Evolutionary conservation across 176 grass and related monocot genomes (phyloP), one percentile per base, ranked within the genome.

Genomic region (Aegilops umbellulata): DNA sequence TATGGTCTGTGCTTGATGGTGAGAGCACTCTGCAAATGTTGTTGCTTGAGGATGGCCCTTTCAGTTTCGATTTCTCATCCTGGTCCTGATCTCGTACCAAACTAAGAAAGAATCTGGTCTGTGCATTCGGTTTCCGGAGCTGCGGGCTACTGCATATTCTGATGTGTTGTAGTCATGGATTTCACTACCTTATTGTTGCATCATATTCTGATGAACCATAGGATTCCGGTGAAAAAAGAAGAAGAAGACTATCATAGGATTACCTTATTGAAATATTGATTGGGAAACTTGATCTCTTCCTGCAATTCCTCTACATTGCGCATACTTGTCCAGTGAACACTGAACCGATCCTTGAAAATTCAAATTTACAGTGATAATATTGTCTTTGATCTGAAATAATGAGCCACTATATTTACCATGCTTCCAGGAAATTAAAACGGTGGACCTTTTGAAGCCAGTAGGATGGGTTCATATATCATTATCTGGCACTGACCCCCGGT

Each of bases 401-500:
- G 13, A 7, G 4, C 7, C 23, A 35, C 77, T 32, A 15, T 6
- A 44, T 58, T 61, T 20, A 14, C 80, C 22, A 10, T 80, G 20
- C 34, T 84, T 83, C 5, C 81, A 98, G 95, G 95, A 98, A 88
- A 95, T 98, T 92, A 98, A 98, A 83, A 93, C 87, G 22, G 89
- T 98, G 90, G 96, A 98, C 86, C 92, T 98, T 73, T 83, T 88
- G 19, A 95, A 95, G 80, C 97, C 97, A 62, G 84, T 91, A 82
- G 97, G 97, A 71, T 98, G 97, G 93, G 92, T 98, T 31, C 93
- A 98, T 84, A 76, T 98, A 77, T 91, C 93, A 82, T 78, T 98
- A 64, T 98, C 96, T 27, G 92, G 93, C 42, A 74, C 88, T 57
- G 93, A 98, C 85, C 96, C 96, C 15, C 82, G 93, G 96, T 98